Evolutionary conservation across 2,329 filamentous ascomycete species (phyloP).

Genomic region (Macrophomina pseudophaseolina): DNA sequence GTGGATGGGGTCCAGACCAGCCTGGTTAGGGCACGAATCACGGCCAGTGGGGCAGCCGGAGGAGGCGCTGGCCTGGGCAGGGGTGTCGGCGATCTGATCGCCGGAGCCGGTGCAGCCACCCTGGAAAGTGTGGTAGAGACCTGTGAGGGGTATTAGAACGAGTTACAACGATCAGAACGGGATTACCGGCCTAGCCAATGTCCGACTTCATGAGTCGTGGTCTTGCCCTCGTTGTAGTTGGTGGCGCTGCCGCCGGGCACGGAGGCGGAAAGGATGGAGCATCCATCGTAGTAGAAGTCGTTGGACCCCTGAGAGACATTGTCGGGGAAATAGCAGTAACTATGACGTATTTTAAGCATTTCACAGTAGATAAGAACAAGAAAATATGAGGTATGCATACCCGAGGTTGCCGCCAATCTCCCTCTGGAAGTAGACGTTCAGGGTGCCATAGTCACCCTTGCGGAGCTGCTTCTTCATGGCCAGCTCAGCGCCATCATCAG

Average conservation of each 20-base stretch:
- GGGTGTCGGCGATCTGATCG: constrained; percentile 39
- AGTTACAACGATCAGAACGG: neutral
- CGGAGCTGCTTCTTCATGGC: constrained; percentile 31
- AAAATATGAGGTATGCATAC: constrained; percentile 47
- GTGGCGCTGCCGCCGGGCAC: constrained; percentile 33
- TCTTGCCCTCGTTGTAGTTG: constrained; percentile 35
- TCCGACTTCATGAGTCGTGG: constrained; percentile 40
- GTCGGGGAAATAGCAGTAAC: constrained; percentile 23
- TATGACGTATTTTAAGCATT: neutral
- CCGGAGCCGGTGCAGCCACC: constrained; percentile 35
- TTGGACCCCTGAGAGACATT: constrained; percentile 28
- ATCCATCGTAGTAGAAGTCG: constrained; percentile 34
- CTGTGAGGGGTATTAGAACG: neutral
- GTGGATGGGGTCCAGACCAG: constrained; percentile 39
- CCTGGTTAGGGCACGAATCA: constrained; percentile 36
- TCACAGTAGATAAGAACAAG: constrained; percentile 40
- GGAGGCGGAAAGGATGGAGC: constrained; percentile 31
- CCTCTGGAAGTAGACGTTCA: constrained; percentile 37
- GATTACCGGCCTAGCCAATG: constrained; percentile 36
- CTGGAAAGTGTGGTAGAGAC: constrained; percentile 41
- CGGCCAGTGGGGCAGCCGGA: constrained; percentile 35
- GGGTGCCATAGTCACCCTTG: constrained; percentile 34
- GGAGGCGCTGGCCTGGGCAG: constrained; percentile 33
- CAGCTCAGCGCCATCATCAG: constrained; percentile 26
- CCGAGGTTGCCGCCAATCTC: constrained; percentile 51